Percentiles rank a stretch among this genome's conserved stretches.
These are phyloP conservation scores for Apiotrichum mycotoxinovorans DNA, from an alignment of 1,284 basidiomycete genomes.

Conservation along the genomic window DNA sequence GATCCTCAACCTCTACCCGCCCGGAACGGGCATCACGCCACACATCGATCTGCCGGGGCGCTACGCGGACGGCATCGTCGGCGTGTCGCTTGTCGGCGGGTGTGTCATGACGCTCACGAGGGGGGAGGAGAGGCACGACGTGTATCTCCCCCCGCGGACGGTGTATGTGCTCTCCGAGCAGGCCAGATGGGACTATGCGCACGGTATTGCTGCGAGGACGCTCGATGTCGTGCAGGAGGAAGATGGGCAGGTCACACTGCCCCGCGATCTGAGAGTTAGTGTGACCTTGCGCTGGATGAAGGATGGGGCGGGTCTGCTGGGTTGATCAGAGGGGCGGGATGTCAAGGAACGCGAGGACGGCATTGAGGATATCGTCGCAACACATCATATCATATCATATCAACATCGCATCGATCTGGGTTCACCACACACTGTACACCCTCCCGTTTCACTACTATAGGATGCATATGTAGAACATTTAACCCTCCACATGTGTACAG, in stretches of 20 bases:
- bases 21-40: conserved; percentile 50
- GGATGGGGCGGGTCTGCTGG: conserved; percentile 39
- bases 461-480: no score
- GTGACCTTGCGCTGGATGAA: conserved; percentile 49
- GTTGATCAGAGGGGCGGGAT: conserved; percentile 1
- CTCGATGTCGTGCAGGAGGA: conserved; percentile 32
- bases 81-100: conserved; percentile 42
- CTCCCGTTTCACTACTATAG: no score
- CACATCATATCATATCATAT: no score
- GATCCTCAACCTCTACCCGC: conserved; percentile 53
- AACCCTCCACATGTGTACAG: no score
- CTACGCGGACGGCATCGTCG: conserved; percentile 50
- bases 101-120: conserved; percentile 36
- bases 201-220: conserved; percentile 46
- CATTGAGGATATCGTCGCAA: no score
- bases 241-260: conserved; percentile 21
- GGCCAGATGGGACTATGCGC: conserved; percentile 52
- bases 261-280: conserved; percentile 43
- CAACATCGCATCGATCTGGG: no score
- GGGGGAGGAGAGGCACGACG: conserved; percentile 18
- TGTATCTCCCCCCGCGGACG: conserved; percentile 49
- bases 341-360: background rate
- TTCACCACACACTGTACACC: no score
- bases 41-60: conserved; percentile 52
- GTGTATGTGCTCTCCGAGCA: conserved; percentile 48